Base-by-base conservation (phyloP, 179 eudicot species). In the Drosera spatulata region DNA sequence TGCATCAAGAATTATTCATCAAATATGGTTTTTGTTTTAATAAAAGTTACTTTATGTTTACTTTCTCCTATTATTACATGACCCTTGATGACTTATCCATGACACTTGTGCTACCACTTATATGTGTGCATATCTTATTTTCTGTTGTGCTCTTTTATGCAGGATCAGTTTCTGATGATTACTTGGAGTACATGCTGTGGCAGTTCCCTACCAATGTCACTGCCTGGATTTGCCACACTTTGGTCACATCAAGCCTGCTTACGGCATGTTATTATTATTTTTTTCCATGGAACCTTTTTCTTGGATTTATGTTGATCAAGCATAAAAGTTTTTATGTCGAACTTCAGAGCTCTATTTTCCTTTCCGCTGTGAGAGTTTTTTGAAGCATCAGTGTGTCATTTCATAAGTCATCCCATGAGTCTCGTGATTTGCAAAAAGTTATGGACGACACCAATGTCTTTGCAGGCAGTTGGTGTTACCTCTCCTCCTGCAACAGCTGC, bases 381-480 rank as follows among this genome's bases (percentile, higher is more conserved):
- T 22, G 33, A 22, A 22, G 33, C 33, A 22, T 22, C 33, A 22
- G 33, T 22, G 33, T 22, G 33, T 22, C 33, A 22, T 22, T 22
- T 22, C 33, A 0, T 22, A 22, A 22, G 33, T 22, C 33, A 22
- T 22, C 33, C 33, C 33, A 22, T 0, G 33, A 22, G 14, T 2
- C 8, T 37, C 8, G 41, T 7, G 10, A 49, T 50, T 51, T 0
- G 10, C 5, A 68, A 50, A 46, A 39, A n/a, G 5, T 62, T 39
- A 4, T 5, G 47, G 51, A 14, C 39, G 7, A 12, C 38, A 15
- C n/a, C 2, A 14, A 57, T 37, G 56, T 57, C n/a, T 15, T 6
- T 77, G 68, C 81, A 91, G 98, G 96, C 98, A 58, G 95, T 91
- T 74, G 98, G 96, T 54, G 88, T 85, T 54, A 95, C 91, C 76